phyloP scores from a whole-genome alignment of 208 protist species.

The Crithidia brevicula region DNA sequence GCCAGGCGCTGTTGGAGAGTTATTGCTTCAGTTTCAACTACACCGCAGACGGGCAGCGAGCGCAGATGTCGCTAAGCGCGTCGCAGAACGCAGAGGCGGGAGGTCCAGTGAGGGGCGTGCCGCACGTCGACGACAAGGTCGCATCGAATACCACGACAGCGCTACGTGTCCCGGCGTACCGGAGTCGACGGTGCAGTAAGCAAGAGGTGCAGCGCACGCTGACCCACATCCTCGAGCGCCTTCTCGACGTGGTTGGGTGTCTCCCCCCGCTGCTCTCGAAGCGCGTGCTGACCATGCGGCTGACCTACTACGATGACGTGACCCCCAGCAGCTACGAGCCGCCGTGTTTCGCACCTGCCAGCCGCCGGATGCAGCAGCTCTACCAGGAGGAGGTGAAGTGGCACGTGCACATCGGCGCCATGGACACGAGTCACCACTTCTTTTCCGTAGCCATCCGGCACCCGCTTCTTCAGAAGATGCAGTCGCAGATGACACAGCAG shows the following conservation, averaged over 20 bases:
- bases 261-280: slow-evolving; percentile 72
- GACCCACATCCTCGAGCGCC: slow-evolving; percentile 51
- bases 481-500: slow-evolving; percentile 12
- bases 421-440: slow-evolving; percentile 77
- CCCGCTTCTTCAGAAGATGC: slow-evolving; percentile 50
- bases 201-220: slow-evolving; percentile 68
- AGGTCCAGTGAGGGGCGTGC: no score
- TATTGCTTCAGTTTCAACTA: slow-evolving; percentile 82
- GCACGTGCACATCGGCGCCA: slow-evolving; percentile 50
- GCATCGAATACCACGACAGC: not conserved
- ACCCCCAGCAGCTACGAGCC: slow-evolving; percentile 78
- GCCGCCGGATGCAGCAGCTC: slow-evolving; percentile 45
- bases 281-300: slow-evolving; percentile 75
- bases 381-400: slow-evolving; percentile 59
- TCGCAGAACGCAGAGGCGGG: slow-evolving; percentile 29
- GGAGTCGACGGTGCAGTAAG: slow-evolving; percentile 38
- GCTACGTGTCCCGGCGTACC: not conserved
- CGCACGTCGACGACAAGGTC: not conserved
- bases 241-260: slow-evolving; percentile 65
- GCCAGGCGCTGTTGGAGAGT: slow-evolving; percentile 68
- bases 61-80: slow-evolving; percentile 49
- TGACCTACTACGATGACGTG: slow-evolving; percentile 77
- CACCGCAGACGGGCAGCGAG: slow-evolving; percentile 47
- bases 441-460: slow-evolving; percentile 73
- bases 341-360: slow-evolving; percentile 73